Conservation (phyloP, 768 basidiomycete species). For the Tylopilus intermedius region DNA sequence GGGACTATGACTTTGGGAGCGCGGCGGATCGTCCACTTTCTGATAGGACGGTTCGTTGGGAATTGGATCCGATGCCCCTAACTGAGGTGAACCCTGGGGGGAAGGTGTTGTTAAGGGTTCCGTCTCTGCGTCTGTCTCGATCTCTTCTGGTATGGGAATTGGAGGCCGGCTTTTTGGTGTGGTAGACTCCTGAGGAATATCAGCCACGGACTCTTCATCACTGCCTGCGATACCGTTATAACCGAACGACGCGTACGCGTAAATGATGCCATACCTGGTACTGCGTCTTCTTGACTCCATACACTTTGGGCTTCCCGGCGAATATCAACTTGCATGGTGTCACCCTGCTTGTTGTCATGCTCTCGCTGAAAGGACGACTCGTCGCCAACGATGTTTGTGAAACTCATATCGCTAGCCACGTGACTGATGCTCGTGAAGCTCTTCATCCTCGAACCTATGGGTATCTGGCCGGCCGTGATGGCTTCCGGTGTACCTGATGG, state of each 20-base stretch:
- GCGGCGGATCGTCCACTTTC: constrained; percentile 15
- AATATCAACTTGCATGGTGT: constrained; percentile 25
- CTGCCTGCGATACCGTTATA: constrained; percentile 28
- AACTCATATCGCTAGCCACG: constrained; percentile 17
- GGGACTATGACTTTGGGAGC: constrained; percentile 3
- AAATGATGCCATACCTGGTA: constrained; percentile 16
- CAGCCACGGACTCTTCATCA: constrained; percentile 33
- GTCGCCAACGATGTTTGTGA: constrained; percentile 22
- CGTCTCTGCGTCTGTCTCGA: constrained; percentile 24
- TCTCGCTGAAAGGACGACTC: constrained; percentile 23
- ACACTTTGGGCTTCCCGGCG: constrained; percentile 21
- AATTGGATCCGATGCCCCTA: not conserved
- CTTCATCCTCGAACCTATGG: constrained; percentile 39
- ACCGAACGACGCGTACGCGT: not conserved
- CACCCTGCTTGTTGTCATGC: constrained; percentile 25
- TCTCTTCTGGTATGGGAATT: constrained; percentile 12
- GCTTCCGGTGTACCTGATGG: constrained; percentile 26
- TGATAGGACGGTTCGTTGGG: constrained; percentile 17
- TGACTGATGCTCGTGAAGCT: constrained; percentile 15
- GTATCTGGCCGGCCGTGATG: constrained; percentile 38
- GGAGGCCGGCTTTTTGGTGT: constrained; percentile 24
- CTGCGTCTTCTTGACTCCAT: constrained; percentile 15
- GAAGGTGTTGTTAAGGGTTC: constrained; percentile 25
- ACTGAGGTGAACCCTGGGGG: constrained; percentile 16
- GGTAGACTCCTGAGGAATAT: constrained; percentile 21